A percentile compares a stretch with the other conserved stretches of the same genome.
These are phyloP conservation scores for Glycyrrhiza uralensis DNA, from an alignment of 306 rosid species.

Conservation along the genomic window DNA sequence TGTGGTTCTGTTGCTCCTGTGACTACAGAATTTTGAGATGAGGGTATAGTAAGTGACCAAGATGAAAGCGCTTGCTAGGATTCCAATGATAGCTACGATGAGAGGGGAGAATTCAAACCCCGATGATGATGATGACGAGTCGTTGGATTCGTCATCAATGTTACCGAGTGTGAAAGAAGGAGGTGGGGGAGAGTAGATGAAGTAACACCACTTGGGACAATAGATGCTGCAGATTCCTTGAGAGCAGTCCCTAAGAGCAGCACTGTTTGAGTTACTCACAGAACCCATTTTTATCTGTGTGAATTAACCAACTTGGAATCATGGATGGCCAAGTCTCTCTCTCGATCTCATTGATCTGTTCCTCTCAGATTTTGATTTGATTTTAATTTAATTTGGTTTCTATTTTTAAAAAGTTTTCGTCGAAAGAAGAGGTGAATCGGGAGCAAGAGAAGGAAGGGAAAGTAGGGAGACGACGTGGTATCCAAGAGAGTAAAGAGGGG, in stretches of 20 bases:
- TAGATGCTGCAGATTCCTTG: constrained; percentile 67
- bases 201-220: constrained; percentile 82
- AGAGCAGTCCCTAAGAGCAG: constrained; percentile 53
- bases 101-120: constrained; percentile 70
- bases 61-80: constrained; percentile 60
- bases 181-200: constrained; percentile 71
- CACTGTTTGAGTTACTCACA: constrained; percentile 30
- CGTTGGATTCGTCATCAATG: not conserved
- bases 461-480: not conserved
- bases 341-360: not conserved
- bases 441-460: too few relatives aligned
- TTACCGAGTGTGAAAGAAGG: constrained; percentile 30
- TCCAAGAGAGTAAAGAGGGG: not conserved
- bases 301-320: not conserved
- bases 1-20: constrained; percentile 14
- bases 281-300: constrained; percentile 29
- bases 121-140: not conserved
- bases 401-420: not conserved
- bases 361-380: too few relatives aligned
- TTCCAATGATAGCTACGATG: constrained; percentile 65
- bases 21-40: constrained; percentile 56
- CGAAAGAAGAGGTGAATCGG: not conserved
- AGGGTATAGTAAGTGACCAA: constrained; percentile 59
- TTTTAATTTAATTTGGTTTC: not conserved
- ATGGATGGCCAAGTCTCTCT: too few relatives aligned